Base-by-base conservation (phyloP, 495 filamentous ascomycete genomes). In the Glarea lozoyensis region DNA sequence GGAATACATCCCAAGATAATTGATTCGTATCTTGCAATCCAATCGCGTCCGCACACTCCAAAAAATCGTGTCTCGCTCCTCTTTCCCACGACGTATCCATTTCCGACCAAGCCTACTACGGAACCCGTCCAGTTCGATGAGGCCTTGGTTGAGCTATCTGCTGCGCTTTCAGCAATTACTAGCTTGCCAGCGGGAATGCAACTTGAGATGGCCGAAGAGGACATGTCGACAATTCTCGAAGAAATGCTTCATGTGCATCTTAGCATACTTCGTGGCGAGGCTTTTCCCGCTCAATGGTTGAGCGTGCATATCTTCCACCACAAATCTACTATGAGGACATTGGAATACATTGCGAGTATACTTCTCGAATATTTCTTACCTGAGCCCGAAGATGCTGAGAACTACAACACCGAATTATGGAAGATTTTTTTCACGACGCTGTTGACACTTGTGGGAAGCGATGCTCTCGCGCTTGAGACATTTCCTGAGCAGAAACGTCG, bases 401-500 rank as follows among this genome's bases (percentile, higher is more conserved):
- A 73, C 7, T 99, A 96, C 58, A 84, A 93, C 56, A 96, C 85
- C 7, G 86, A 90, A 41, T 67, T 96, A 2, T 99, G 92, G 92
- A 88, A 87, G 46, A 66, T 81, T 29, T 97, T 95, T 63, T 94
- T 99, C 60, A 82, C 76, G 10, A 88, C 87, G 0, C 63, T 99
- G 34, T 71, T 99, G 24, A 86, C 83, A 55, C 82, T 97, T 3
- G 87, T 97, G 6, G 84, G 85, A 0, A 94, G 86, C 50, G 76
- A 88, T 32, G 84, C 82, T 5, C 69, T 99, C 10, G 88, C 92
- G 11, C 74, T 99, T 18, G 92, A 99, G 57, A 96, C 88, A 0
- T 97, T 96, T 59, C 87, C 93, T 0, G 93, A 97, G 62, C 92
- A 99, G 63, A 97, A 96, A 60, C 69, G 93, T 29, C 68, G 92